A percentile compares a stretch with the other conserved stretches of the same genome.
Evolutionary conservation across 2,329 filamentous ascomycete species (phyloP).

Genomic region (Phialophora expanda): DNA sequence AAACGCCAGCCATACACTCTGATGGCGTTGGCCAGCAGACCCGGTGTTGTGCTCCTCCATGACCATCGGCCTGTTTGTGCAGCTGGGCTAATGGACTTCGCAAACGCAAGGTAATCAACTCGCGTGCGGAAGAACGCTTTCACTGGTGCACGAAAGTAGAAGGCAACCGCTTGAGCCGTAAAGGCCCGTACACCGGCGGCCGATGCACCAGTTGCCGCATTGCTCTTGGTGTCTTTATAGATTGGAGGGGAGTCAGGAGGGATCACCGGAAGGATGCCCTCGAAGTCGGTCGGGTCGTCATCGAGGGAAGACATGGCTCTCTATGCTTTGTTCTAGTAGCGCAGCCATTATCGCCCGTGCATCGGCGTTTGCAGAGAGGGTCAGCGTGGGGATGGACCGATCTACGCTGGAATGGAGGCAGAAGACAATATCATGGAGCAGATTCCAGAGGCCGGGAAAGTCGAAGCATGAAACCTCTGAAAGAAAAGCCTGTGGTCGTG

Average conservation of each 20-base stretch:
- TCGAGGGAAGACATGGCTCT: slow-evolving; percentile 36
- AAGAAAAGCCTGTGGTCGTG: no score
- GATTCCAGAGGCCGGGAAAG: not conserved
- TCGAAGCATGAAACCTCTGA: no score
- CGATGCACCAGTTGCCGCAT: slow-evolving; percentile 74
- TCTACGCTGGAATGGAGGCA: not conserved
- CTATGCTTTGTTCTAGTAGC: not conserved
- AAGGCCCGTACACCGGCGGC: slow-evolving; percentile 83
- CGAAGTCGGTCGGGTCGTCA: slow-evolving; percentile 38
- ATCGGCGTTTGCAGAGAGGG: not conserved
- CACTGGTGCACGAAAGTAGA: slow-evolving; percentile 88
- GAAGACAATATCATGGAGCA: not conserved
- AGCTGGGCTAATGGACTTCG: slow-evolving; percentile 66
- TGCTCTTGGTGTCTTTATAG: slow-evolving; percentile 57
- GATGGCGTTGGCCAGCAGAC: slow-evolving; percentile 65
- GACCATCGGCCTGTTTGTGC: slow-evolving; percentile 57
- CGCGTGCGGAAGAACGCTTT: slow-evolving; percentile 91
- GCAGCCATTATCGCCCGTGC: slow-evolving; percentile 25
- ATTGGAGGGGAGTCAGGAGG: slow-evolving; percentile 36
- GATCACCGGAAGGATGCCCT: slow-evolving; percentile 35
- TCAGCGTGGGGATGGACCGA: not conserved
- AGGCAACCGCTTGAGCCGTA: slow-evolving; percentile 81
- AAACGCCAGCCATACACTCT: slow-evolving; percentile 67
- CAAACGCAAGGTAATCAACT: slow-evolving; percentile 78
- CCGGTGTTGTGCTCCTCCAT: slow-evolving; percentile 65